A percentile compares a stretch with the other conserved stretches of the same genome.
phyloP scores from a whole-genome alignment of 2,329 filamentous ascomycete species.

The Pyricularia pennisetigena region DNA sequence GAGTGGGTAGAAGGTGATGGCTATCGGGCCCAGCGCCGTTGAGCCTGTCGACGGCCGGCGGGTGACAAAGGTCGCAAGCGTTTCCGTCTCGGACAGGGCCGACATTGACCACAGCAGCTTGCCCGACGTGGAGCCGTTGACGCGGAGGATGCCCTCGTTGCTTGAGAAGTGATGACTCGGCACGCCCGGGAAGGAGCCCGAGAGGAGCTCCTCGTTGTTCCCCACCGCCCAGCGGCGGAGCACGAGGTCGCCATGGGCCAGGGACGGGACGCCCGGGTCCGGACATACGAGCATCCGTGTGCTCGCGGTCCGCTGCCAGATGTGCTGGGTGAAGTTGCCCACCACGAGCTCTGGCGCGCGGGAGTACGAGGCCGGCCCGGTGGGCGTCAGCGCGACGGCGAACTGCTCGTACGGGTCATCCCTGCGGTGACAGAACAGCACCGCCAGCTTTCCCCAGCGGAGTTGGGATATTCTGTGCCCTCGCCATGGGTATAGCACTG shows the following conservation, averaged over 20 bases:
- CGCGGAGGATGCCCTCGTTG: conserved; percentile 1
- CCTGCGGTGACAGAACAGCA: conserved; percentile 4
- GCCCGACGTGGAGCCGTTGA: background rate
- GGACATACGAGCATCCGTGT: background rate
- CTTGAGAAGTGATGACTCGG: background rate
- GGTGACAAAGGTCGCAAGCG: conserved; percentile 1
- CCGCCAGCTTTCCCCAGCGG: conserved; percentile 1
- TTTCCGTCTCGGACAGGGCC: conserved; percentile 4
- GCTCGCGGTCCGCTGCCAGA: background rate
- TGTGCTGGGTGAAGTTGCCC: conserved; percentile 1
- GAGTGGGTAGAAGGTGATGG: conserved; percentile 2
- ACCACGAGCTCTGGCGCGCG: background rate
- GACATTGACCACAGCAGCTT: conserved; percentile 3
- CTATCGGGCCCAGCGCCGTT: background rate
- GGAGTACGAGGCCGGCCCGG: background rate
- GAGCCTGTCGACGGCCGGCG: background rate
- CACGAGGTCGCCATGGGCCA: conserved; percentile 4
- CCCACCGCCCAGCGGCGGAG: conserved; percentile 2
- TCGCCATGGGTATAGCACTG: conserved; percentile 2
- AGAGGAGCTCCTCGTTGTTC: conserved; percentile 4
- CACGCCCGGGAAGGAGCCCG: background rate
- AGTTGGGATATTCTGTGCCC: background rate
- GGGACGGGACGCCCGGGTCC: background rate
- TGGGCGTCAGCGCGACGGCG: conserved; percentile 1
- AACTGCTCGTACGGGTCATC: conserved; percentile 4